Evolutionary conservation across 129 eudicot genomes (phyloP).

Genomic region (Logfia minima): DNA sequence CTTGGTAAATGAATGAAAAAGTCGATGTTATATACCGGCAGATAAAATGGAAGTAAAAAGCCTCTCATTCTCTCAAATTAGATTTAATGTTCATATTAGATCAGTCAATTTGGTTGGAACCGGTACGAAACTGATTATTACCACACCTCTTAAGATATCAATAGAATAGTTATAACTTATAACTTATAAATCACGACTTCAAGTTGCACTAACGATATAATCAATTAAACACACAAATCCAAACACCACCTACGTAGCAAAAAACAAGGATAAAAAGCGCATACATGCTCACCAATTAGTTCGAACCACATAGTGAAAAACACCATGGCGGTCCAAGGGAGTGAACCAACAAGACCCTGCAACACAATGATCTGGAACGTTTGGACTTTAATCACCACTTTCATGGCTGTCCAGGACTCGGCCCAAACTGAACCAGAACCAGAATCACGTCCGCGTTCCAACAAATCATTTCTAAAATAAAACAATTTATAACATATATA

Average conservation of each 20-base stretch:
- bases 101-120: too few species aligned
- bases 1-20: too few species aligned
- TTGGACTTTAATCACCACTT: conserved; percentile 62
- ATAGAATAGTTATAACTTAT: too few species aligned
- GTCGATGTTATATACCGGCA: too few species aligned
- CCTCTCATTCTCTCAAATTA: too few species aligned
- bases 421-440: conserved; percentile 60
- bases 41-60: too few species aligned
- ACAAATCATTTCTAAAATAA: conserved; percentile 52
- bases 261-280: background rate
- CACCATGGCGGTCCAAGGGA: conserved; percentile 98
- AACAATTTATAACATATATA: background rate
- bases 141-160: too few species aligned
- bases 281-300: conserved; percentile 77
- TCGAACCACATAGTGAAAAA: conserved; percentile 95
- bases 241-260: background rate
- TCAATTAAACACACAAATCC: too few species aligned
- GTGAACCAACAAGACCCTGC: conserved; percentile 91
- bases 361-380: conserved; percentile 93
- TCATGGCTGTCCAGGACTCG: conserved; percentile 85
- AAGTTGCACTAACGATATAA: too few species aligned
- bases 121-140: too few species aligned
- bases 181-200: too few species aligned
- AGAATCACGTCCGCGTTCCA: conserved; percentile 38
- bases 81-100: too few species aligned